Evolutionary conservation across 176 grass and related monocot genomes (phyloP).

Genomic region (Paspalum notatum): DNA sequence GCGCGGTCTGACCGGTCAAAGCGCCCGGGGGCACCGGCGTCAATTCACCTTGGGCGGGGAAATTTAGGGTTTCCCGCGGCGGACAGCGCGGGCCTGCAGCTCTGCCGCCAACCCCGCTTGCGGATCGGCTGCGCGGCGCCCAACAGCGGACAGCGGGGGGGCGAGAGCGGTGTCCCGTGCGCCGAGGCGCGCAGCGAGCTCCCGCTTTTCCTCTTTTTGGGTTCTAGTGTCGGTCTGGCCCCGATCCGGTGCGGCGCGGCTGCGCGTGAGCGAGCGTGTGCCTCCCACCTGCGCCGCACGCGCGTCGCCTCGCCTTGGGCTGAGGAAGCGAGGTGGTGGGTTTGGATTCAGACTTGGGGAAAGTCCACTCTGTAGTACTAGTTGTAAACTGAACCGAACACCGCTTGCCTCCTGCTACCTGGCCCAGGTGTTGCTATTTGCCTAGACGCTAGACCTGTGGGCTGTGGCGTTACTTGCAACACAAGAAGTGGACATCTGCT

Average conservation of each 20-base stretch:
- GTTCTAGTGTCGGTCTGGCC: conserved; percentile 32
- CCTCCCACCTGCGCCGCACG: neutral
- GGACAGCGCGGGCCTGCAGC: neutral
- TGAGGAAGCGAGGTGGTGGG: neutral
- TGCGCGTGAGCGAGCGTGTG: neutral
- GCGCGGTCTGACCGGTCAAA: conserved; percentile 33
- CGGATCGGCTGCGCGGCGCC: neutral
- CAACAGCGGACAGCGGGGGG: neutral
- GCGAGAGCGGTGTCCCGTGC: neutral
- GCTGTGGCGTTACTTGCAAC: neutral
- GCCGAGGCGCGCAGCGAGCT: neutral
- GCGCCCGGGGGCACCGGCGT: neutral
- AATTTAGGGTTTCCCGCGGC: conserved; percentile 30
- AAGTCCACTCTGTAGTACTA: neutral
- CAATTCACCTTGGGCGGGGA: neutral
- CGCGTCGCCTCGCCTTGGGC: neutral
- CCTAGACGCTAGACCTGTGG: neutral
- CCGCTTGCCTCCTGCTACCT: neutral
- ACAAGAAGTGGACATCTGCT: neutral
- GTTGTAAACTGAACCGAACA: no score
- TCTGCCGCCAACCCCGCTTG: conserved; percentile 4
- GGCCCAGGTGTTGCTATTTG: neutral
- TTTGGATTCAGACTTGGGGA: neutral
- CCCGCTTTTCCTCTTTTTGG: conserved; percentile 17
- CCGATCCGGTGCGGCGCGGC: conserved; percentile 31